Evolutionary conservation across 768 basidiomycete genomes (phyloP).

Genomic region (Lepiota brunneoincarnata): DNA sequence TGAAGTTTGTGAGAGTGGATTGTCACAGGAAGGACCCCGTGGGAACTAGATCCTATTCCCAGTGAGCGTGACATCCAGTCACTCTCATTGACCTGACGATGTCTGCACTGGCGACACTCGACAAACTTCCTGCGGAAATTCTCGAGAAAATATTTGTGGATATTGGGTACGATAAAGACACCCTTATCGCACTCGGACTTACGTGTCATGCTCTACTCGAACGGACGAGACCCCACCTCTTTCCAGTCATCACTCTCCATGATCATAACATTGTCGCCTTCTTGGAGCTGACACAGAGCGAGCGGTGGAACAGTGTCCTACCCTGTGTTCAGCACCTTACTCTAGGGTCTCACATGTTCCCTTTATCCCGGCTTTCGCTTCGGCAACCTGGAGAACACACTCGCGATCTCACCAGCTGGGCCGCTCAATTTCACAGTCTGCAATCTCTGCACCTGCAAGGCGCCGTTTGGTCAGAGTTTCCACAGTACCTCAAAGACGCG

Average conservation of each 20-base stretch:
- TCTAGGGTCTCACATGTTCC: slow-evolving; percentile 4
- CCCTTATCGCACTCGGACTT: background rate
- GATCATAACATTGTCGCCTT: background rate
- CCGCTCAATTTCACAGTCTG: background rate
- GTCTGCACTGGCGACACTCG: background rate
- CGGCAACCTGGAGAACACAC: background rate
- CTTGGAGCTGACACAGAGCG: background rate
- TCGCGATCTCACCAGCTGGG: slow-evolving; percentile 2
- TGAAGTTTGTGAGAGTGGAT: too few relatives aligned
- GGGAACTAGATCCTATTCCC: background rate
- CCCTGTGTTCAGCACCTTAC: background rate
- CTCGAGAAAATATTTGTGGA: slow-evolving; percentile 3
- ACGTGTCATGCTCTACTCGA: slow-evolving; percentile 1
- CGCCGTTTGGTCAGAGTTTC: background rate
- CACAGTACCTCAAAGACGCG: background rate
- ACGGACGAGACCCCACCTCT: background rate
- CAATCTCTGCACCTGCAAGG: background rate
- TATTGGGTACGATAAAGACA: background rate
- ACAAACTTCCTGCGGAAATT: slow-evolving; percentile 2
- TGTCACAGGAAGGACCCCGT: too few relatives aligned
- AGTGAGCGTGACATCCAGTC: background rate
- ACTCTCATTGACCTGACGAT: background rate
- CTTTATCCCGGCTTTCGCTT: background rate
- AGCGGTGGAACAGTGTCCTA: slow-evolving; percentile 2
- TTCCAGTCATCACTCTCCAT: slow-evolving; percentile 7